Base-by-base conservation (phyloP, 2,329 filamentous ascomycete species). In the Niveomyces coronatus region DNA sequence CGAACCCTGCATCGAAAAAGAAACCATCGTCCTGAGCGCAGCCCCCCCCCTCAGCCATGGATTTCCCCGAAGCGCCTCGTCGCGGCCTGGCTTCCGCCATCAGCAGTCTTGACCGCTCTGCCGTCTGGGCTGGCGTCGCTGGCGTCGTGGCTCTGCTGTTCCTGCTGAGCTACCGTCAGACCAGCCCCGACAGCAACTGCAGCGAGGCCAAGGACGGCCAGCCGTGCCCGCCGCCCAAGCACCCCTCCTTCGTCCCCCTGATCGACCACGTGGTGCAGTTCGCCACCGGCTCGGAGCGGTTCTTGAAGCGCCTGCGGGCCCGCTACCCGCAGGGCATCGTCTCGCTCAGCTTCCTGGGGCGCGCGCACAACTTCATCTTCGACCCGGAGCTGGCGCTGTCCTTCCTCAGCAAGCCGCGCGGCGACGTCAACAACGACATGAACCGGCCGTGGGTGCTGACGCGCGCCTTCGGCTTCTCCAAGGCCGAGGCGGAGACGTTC, bases 221-320 rank as follows among this genome's bases (percentile, higher is more conserved):
- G 8, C 53, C 55, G 9, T 47, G 50, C 5, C 44, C 46, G 33
- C 57, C 55, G 2, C 52, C 20, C 20, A 15, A 27, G 17, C 30
- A 39, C 14, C 31, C 55, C 3, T 60, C 55, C 35, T 62, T 56
- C 55, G 33, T 63, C 2, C 61, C 61, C 1, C 49, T 55, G 11
- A 27, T 64, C 5, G 59, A 59, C 11, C 60, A 64, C 30, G 46
- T 52, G 10, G 54, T 57, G 1, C 55, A 54, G 28, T 49, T 63
- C 42, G 43, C 47, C 15, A 36, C 54, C 33, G 49, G 49, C 42
- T 43, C 46, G n/a, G 48, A 51, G 5, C 44, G 45, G 14, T 57
- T 59, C 18, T 47, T 63, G 30, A 41, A 47, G 20, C 35, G 50
- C 9, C 48, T 63, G 15, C 50, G 53, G n/a, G 45, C 51, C 18